Percentiles rank a stretch among this genome's conserved stretches.
phyloP scores from a whole-genome alignment of 23 red algal species.

The Cyanidium caldarium region DNA sequence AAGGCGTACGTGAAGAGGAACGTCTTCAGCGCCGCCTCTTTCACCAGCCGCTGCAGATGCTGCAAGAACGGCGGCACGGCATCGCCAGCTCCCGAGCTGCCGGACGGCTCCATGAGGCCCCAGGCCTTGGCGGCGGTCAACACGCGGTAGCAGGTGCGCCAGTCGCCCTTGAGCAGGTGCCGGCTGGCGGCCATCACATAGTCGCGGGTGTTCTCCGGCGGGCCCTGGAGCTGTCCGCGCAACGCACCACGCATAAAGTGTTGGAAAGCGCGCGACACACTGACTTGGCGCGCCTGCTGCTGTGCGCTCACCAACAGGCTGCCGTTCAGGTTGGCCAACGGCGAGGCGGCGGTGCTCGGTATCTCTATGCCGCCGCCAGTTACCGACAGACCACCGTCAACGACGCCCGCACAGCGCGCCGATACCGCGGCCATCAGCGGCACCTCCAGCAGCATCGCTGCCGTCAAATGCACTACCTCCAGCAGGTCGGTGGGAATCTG shows the following conservation, averaged over 20 bases:
- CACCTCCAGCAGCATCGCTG: slow-evolving; percentile 94
- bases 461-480: slow-evolving; percentile 81
- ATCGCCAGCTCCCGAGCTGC: neutral
- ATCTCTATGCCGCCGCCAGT: neutral
- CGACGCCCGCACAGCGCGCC: neutral
- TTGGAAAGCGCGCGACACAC: slow-evolving; percentile 52
- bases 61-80: slow-evolving; percentile 9
- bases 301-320: slow-evolving; percentile 10
- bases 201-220: slow-evolving; percentile 91
- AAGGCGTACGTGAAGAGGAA: slow-evolving; percentile 78
- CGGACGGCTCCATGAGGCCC: slow-evolving; percentile 33
- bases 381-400: too few species aligned
- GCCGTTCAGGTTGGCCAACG: slow-evolving; percentile 17
- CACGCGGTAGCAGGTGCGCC: slow-evolving; percentile 36
- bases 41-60: slow-evolving; percentile 42
- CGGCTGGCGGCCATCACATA: slow-evolving; percentile 74
- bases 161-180: slow-evolving; percentile 57
- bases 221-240: slow-evolving; percentile 64
- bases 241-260: slow-evolving; percentile 87
- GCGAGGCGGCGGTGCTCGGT: neutral
- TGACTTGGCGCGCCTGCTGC: slow-evolving; percentile 32
- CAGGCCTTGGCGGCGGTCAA: slow-evolving; percentile 49
- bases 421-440: slow-evolving; percentile 49
- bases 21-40: slow-evolving; percentile 60
- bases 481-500: slow-evolving; percentile 83